These are phyloP conservation scores for Chytriomyces hyalinus DNA, from an alignment of 192 early-diverging fungal species.

Conservation along the genomic window DNA sequence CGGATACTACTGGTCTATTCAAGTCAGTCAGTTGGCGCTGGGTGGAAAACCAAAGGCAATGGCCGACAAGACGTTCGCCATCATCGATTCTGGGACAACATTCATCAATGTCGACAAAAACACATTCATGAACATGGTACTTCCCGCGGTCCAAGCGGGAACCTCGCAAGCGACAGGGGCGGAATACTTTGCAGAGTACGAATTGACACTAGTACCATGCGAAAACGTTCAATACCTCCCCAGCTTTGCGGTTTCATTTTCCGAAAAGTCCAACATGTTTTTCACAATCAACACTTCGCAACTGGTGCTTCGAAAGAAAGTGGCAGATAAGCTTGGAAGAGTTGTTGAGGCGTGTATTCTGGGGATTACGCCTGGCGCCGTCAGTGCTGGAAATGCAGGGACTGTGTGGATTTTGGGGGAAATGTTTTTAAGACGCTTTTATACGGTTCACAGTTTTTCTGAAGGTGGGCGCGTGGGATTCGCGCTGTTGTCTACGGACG, in stretches of 20 bases:
- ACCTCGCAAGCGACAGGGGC: background rate
- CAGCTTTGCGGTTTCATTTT: background rate
- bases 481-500: background rate
- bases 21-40: background rate
- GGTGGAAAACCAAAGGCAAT: background rate
- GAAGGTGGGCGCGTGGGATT: background rate
- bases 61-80: background rate
- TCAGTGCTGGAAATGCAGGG: background rate
- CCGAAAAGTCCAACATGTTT: background rate
- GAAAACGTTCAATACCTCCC: background rate
- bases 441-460: background rate
- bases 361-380: background rate
- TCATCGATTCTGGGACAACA: slow-evolving; percentile 1
- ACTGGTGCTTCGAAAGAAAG: background rate
- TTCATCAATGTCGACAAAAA: background rate
- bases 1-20: slow-evolving; percentile 10
- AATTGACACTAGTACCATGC: background rate
- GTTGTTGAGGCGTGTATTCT: background rate
- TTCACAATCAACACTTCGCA: background rate
- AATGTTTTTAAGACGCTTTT: background rate
- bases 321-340: background rate
- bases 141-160: background rate
- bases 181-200: background rate
- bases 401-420: background rate
- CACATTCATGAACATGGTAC: slow-evolving; percentile 5